phyloP scores from a whole-genome alignment of 169 alveolate genomes.

The Eimeria zaria region DNA sequence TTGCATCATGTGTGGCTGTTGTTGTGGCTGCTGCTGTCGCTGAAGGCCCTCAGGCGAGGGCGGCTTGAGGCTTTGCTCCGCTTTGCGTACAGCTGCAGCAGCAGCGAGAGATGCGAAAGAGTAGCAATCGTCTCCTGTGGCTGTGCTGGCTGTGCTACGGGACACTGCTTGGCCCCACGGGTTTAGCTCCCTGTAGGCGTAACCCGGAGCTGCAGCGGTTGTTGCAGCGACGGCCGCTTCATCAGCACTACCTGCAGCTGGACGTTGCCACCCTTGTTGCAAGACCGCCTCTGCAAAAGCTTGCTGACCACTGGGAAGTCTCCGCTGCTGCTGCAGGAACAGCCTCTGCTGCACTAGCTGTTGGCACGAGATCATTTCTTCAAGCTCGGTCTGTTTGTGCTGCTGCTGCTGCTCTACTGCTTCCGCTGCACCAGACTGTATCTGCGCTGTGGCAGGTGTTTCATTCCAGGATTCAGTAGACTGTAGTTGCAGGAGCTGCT shows the following conservation, averaged over 20 bases:
- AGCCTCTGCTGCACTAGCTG: conserved; percentile 58
- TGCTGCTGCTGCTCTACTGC: conserved; percentile 68
- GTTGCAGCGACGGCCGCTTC: conserved; percentile 64
- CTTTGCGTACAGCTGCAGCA: conserved; percentile 74
- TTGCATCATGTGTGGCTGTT: conserved; percentile 55
- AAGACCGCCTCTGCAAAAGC: conserved; percentile 47
- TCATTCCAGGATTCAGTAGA: conserved; percentile 48
- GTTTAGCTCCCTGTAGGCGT: conserved; percentile 62
- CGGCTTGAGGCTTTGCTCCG: conserved; percentile 55
- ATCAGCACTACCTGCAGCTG: conserved; percentile 46
- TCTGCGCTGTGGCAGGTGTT: conserved; percentile 29
- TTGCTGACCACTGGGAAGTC: conserved; percentile 51
- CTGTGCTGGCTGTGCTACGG: conserved; percentile 79
- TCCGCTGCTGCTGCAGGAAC: conserved; percentile 59
- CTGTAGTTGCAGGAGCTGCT: conserved; percentile 26
- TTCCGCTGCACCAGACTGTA: background rate
- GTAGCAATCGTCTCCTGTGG: conserved; percentile 76
- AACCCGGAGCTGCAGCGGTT: conserved; percentile 62
- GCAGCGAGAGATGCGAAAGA: conserved; percentile 67
- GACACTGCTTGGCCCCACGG: conserved; percentile 76
- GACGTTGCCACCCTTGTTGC: conserved; percentile 72
- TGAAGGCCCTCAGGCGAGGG: conserved; percentile 54
- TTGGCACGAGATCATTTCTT: conserved; percentile 36
- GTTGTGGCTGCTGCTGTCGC: conserved; percentile 54
- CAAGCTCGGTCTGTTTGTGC: conserved; percentile 28